These are phyloP conservation scores for Oryza meyeriana DNA, from an alignment of 176 grass and related monocot genomes.

Conservation along the genomic window DNA sequence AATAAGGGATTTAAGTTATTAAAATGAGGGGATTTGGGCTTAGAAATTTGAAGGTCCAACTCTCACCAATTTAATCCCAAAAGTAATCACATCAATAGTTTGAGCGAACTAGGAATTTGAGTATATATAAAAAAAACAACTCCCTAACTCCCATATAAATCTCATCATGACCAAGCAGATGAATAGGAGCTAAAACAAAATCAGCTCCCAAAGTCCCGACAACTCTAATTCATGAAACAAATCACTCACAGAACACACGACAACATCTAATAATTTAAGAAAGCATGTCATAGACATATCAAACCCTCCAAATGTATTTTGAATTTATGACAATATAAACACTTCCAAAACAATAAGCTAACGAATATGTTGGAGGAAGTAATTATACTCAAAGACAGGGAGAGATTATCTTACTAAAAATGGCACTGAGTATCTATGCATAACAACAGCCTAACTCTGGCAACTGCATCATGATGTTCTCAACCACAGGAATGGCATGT, in stretches of 20 bases:
- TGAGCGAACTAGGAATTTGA: not conserved
- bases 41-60: not conserved
- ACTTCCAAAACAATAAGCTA: conserved; percentile 4
- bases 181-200: not conserved
- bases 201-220: not conserved
- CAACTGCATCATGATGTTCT: not conserved
- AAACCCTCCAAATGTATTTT: not conserved
- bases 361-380: not conserved
- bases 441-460: not conserved
- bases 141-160: not conserved
- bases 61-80: conserved; percentile 5
- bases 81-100: not conserved
- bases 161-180: not conserved
- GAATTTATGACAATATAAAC: conserved; percentile 6
- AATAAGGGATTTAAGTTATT: not conserved
- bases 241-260: not conserved
- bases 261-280: conserved; percentile 10
- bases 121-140: not conserved
- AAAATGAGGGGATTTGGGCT: not conserved
- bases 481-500: not conserved
- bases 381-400: not conserved
- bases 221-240: conserved; percentile 1
- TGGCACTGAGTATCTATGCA: not conserved
- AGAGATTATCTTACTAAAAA: conserved; percentile 1
- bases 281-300: not conserved